Evolutionary conservation across 2,329 filamentous ascomycete species (phyloP), one percentile per base, ranked within the genome.

Genomic region (Paecilomyces fulvus): DNA sequence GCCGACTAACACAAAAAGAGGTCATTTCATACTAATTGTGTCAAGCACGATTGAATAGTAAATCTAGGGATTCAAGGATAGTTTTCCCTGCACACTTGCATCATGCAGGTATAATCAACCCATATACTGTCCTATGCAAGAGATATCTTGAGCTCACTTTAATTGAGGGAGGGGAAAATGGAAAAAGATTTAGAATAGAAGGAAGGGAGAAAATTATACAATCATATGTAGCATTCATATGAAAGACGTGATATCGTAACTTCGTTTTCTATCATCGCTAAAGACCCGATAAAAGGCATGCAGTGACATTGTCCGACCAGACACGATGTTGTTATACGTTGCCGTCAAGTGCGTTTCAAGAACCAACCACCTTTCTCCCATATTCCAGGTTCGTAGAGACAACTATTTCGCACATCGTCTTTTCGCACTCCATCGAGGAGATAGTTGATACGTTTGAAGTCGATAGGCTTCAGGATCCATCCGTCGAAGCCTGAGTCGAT

Each of bases 361-460:
- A 95, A 94, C 90, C 90, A 96, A 0, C 91, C 91, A 3, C 91
- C 91, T n/a, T 78, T 76, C 63, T 95, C 90, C 91, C 90, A 96
- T 50, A 85, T 70, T 0, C 90, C 90, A 2, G 83, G 77, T 49
- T 78, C 72, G 66, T 95, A 95, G 0, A 91, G 67, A 63, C 83
- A 86, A n/a, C 77, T 71, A 17, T 80, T 71, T 17, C 89, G 80
- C 0, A 80, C 73, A 0, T 80, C 73, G 0, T 80, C 74, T 50
- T 89, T 80, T 2, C 83, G 78, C 43, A 94, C 88, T 1, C 89
- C 90, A 0, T 76, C 71, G 55, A 95, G 79, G 7, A 95, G 77
- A 21, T 80, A 79, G 57, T 83, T 83, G 0, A 95, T 77, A 8
- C 90, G 81, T 62, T 84, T 83, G 67, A 95, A 95, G 58, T 92